Evolutionary conservation across 2,329 filamentous ascomycete genomes (phyloP).

Genomic region (Pestalotiopsis sp.): DNA sequence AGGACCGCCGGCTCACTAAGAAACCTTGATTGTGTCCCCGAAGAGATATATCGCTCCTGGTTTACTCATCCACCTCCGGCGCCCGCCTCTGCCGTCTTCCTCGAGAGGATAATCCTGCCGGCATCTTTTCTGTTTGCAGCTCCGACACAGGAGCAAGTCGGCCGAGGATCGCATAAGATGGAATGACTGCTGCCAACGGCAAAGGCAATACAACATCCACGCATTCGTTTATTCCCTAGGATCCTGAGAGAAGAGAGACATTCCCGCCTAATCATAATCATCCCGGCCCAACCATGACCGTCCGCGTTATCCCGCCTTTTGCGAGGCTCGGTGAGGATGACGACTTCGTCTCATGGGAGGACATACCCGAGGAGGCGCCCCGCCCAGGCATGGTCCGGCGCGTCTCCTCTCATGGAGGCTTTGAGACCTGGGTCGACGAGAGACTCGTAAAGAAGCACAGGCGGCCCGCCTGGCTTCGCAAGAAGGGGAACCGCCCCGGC

Average conservation of each 20-base stretch:
- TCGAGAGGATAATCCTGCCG: too few relatives aligned
- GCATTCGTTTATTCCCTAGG: neutral
- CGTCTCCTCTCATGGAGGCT: constrained; percentile 34
- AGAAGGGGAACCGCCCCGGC: constrained; percentile 49
- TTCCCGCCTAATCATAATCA: neutral
- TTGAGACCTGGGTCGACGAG: constrained; percentile 35
- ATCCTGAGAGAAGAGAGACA: neutral
- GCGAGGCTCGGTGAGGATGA: constrained; percentile 3
- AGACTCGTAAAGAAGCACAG: constrained; percentile 32
- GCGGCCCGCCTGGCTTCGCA: constrained; percentile 47
- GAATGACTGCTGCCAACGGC: neutral
- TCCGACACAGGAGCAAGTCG: neutral
- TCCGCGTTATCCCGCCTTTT: constrained; percentile 4
- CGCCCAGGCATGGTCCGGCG: constrained; percentile 25
- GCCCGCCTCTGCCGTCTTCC: neutral
- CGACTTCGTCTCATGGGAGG: neutral
- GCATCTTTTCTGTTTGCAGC: neutral
- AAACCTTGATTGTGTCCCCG: neutral
- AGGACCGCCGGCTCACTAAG: neutral
- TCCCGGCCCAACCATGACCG: neutral
- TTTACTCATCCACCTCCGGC: neutral
- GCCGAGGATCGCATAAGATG: neutral
- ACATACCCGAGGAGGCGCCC: constrained; percentile 1
- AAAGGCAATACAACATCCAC: neutral
- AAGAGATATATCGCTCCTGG: neutral